phyloP scores from a whole-genome alignment of 495 filamentous ascomycete genomes.

The Neurospora intermedia region DNA sequence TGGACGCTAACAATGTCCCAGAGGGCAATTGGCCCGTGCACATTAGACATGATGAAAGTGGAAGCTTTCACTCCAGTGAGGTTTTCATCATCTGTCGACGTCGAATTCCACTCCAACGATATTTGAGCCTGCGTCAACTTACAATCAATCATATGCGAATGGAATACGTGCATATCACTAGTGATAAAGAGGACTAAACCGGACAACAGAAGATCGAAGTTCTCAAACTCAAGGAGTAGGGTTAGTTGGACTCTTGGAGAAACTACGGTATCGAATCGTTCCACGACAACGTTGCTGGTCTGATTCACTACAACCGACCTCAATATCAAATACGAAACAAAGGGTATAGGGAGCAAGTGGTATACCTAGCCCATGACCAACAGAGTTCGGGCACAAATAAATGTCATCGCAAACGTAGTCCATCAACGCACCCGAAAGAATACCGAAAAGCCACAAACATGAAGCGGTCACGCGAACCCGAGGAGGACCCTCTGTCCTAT shows the following conservation, averaged over 20 bases:
- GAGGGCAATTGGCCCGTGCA: background rate
- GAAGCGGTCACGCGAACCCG: slow-evolving; percentile 45
- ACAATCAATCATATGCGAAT: background rate
- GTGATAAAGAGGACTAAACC: background rate
- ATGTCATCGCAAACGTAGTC: background rate
- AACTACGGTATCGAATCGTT: background rate
- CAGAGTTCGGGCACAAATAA: background rate
- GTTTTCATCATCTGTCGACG: background rate
- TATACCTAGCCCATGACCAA: background rate
- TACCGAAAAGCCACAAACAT: slow-evolving; percentile 16
- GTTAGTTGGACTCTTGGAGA: background rate
- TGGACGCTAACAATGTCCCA: background rate
- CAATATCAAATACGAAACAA: background rate
- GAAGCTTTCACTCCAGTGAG: background rate
- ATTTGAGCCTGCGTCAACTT: background rate
- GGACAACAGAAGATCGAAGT: background rate
- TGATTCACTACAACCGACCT: background rate
- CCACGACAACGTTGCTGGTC: background rate
- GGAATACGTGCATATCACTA: background rate
- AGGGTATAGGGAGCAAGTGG: background rate
- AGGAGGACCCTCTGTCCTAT: slow-evolving; percentile 22
- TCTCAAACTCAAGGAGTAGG: background rate
- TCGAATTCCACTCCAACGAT: background rate
- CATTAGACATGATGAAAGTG: background rate
- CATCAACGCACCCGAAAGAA: background rate